Conservation (phyloP, 768 basidiomycete genomes). For the Phylloporus arenicola region DNA sequence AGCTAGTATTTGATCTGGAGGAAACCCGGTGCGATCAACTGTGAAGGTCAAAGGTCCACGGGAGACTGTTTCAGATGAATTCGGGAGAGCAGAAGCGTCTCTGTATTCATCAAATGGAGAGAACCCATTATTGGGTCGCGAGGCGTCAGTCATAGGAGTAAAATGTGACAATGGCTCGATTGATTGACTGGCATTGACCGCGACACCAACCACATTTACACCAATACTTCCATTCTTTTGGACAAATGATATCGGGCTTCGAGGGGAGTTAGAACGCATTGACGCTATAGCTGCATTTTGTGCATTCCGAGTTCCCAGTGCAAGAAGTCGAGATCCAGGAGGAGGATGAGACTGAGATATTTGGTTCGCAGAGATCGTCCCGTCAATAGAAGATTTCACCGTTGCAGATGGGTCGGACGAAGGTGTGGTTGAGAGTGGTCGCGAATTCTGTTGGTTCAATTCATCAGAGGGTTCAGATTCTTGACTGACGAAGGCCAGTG, state of each 20-base stretch:
- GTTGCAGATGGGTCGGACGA: constrained; percentile 16
- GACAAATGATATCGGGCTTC: constrained; percentile 19
- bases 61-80: constrained; percentile 15
- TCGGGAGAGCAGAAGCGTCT: constrained; percentile 5
- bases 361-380: constrained; percentile 35
- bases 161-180: constrained; percentile 16
- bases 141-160: constrained; percentile 6
- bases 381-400: constrained; percentile 32
- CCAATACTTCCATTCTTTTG: constrained; percentile 21
- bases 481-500: constrained; percentile 5
- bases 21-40: constrained; percentile 21
- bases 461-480: constrained; percentile 19
- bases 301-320: constrained; percentile 28
- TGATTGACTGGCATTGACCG: constrained; percentile 7
- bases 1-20: constrained; percentile 16
- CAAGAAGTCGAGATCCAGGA: constrained; percentile 40
- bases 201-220: constrained; percentile 8
- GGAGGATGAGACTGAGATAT: constrained; percentile 36
- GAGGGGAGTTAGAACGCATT: constrained; percentile 17
- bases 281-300: constrained; percentile 17
- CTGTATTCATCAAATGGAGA: constrained; percentile 52
- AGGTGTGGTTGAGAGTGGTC: constrained; percentile 33
- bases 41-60: constrained; percentile 15
- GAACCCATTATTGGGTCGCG: constrained; percentile 34
- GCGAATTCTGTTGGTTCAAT: constrained; percentile 28